Base-by-base conservation (phyloP, 495 filamentous ascomycete genomes). In the Talaromyces nanjingensis region DNA sequence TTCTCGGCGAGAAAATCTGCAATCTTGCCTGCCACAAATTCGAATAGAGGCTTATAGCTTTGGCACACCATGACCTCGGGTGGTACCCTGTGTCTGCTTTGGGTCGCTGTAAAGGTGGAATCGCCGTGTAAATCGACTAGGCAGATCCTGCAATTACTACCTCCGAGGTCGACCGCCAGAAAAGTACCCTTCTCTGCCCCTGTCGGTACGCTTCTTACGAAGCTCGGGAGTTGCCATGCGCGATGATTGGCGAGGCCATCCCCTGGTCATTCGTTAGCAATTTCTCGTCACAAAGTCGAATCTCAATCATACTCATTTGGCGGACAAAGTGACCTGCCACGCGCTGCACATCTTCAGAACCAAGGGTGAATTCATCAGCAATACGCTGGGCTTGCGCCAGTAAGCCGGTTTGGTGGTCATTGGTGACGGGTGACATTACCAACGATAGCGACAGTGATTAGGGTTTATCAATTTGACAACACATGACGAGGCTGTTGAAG, bases 151-250 rank as follows among this genome's bases (percentile, higher is more conserved):
- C 89, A 74, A 66, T 91, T 91, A 2, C 85, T 87, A 14, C 88
- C 88, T 7, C 88, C 88, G 60, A 89, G 85, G 68, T 89, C 87
- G 58, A 89, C 86, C 14, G 84, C 85, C 3, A 89, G 76, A 64
- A 82, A 87, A 60, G 81, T 84, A 59, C 86, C 87, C 39, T 71
- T 77, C 63, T 83, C 83, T 31, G 77, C 68, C 12, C 79, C 81
- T 0, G 68, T 75, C 0, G 86, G 86, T 7, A 86, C 74, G 52
- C 83, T 82, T 18, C 12, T 34, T 6, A 70, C 45, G 22, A 52
- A 62, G 39, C 39, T 49, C 12, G 60, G 60, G n/a, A 62, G 24
- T 7, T 62, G 60, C 60, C 60, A 62, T 37, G 60, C 45, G 18
- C 60, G 47, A 31, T 49, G 6, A 33, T 54, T 53, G 18, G n/a